Conservation (phyloP, 2,329 filamentous ascomycete genomes). For the Aspergillus novofumigatus region DNA sequence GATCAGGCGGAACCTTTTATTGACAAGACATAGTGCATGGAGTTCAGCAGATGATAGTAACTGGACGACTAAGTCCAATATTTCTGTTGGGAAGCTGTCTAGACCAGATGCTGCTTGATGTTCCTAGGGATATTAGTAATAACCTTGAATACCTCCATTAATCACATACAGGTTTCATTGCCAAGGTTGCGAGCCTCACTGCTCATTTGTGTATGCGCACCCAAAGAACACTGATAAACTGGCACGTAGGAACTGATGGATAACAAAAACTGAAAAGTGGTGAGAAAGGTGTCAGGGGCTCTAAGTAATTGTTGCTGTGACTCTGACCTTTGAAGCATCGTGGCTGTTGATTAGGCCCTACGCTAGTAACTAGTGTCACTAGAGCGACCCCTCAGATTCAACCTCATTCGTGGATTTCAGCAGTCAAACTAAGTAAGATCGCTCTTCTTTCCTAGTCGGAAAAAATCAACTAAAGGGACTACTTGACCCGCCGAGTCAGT, state of each 20-base stretch:
- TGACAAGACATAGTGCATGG: constrained; percentile 11
- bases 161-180: constrained; percentile 2
- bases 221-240: background rate
- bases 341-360: background rate
- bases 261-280: background rate
- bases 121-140: constrained; percentile 3
- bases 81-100: constrained; percentile 9
- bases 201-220: background rate
- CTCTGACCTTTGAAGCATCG: background rate
- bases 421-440: too few species aligned
- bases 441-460: too few species aligned
- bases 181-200: background rate
- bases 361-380: too few species aligned
- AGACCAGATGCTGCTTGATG: background rate
- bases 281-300: background rate
- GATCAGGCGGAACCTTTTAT: constrained; percentile 6
- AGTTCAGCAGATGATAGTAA: constrained; percentile 13
- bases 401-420: too few species aligned
- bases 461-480: too few species aligned
- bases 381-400: too few species aligned
- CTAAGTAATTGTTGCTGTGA: background rate
- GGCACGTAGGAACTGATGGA: background rate
- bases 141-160: background rate
- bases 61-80: constrained; percentile 13
- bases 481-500: too few species aligned